Conservation (phyloP, 495 filamentous ascomycete species). For the Aspergillus olivimuriae region DNA sequence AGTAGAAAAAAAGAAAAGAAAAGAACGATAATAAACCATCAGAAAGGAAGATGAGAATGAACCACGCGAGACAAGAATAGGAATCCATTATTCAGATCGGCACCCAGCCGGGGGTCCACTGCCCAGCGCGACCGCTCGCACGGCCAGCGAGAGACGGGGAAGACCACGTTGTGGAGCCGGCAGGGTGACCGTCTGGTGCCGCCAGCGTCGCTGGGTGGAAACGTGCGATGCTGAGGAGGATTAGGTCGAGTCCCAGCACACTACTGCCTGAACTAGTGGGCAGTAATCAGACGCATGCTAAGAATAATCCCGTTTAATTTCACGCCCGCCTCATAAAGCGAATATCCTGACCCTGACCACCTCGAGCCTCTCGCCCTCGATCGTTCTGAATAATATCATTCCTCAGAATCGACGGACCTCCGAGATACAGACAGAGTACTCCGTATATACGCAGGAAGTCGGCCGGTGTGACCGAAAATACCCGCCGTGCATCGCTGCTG, state of each 20-base stretch:
- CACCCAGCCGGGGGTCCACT: conserved; percentile 26
- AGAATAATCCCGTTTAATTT: conserved; percentile 8
- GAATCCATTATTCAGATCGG: conserved; percentile 35
- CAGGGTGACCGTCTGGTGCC: conserved; percentile 33
- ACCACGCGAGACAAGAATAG: too few relatives aligned
- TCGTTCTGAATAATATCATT: not conserved
- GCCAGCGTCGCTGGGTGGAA: conserved; percentile 18
- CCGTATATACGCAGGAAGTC: too few relatives aligned
- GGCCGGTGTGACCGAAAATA: too few relatives aligned
- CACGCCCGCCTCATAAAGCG: not conserved
- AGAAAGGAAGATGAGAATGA: too few relatives aligned
- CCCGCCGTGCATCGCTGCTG: too few relatives aligned
- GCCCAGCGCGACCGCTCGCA: conserved; percentile 16
- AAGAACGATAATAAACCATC: too few relatives aligned
- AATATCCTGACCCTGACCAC: not conserved
- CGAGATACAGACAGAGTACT: too few relatives aligned
- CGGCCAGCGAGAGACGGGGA: conserved; percentile 27
- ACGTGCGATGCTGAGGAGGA: too few relatives aligned
- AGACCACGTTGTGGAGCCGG: conserved; percentile 34
- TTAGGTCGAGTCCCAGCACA: too few relatives aligned
- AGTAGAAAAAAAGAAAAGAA: too few relatives aligned
- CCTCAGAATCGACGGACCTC: not conserved
- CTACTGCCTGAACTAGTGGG: conserved; percentile 4
- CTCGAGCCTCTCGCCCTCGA: too few relatives aligned
- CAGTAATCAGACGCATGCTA: conserved; percentile 7